These are phyloP conservation scores for Xylariaceae sp. DNA, from an alignment of 2,329 filamentous ascomycete species.

Conservation along the genomic window DNA sequence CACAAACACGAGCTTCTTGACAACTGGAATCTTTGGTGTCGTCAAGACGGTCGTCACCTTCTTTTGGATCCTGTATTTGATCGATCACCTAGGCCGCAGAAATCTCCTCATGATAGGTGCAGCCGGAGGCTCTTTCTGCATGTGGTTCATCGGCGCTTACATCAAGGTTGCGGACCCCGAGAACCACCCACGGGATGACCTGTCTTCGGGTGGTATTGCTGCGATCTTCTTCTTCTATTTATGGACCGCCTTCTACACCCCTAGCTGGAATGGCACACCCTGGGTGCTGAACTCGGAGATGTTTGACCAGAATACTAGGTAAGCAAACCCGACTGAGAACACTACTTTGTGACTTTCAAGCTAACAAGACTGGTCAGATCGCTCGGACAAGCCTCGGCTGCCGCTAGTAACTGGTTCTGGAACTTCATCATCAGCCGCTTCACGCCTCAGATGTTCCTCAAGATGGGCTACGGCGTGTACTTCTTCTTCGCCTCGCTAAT, in stretches of 20 bases:
- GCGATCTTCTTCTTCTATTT: slow-evolving; percentile 71
- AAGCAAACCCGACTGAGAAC: not conserved
- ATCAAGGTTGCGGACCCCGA: slow-evolving; percentile 46
- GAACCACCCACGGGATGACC: slow-evolving; percentile 25
- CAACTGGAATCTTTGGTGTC: slow-evolving; percentile 62
- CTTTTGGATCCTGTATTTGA: slow-evolving; percentile 58
- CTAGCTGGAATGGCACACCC: slow-evolving; percentile 67
- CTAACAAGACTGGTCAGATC: slow-evolving; percentile 31
- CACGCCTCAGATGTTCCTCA: slow-evolving; percentile 60
- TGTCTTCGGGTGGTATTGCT: slow-evolving; percentile 44
- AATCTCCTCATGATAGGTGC: slow-evolving; percentile 57
- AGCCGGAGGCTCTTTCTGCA: slow-evolving; percentile 55
- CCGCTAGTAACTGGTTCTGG: slow-evolving; percentile 68
- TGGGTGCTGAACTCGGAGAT: slow-evolving; percentile 77
- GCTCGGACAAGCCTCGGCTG: slow-evolving; percentile 67
- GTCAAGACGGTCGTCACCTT: slow-evolving; percentile 60
- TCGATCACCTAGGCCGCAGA: slow-evolving; percentile 56
- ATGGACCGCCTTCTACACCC: slow-evolving; percentile 70
- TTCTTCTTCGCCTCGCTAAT: slow-evolving; percentile 65
- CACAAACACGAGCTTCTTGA: slow-evolving; percentile 53
- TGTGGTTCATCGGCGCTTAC: slow-evolving; percentile 62
- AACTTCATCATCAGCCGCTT: slow-evolving; percentile 68
- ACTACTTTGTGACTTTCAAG: not conserved
- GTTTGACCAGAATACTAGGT: slow-evolving; percentile 64
- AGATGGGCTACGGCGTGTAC: slow-evolving; percentile 61